Evolutionary conservation across 129 eudicot species (phyloP), one percentile per base, ranked within the genome.

Genomic region (Flaveria trinervia): DNA sequence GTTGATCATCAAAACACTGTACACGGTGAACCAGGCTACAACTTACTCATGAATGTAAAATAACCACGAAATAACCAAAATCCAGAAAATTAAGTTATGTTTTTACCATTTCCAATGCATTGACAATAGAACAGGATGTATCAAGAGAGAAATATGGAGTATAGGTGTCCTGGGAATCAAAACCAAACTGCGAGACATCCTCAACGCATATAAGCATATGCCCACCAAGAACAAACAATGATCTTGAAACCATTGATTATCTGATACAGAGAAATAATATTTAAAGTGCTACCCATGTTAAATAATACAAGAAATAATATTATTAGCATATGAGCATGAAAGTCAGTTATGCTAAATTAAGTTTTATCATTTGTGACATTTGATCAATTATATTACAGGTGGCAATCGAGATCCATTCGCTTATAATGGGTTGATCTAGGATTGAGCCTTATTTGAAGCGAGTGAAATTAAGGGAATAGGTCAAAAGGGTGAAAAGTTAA

Each of bases 181-280:
- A 80, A 44, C 83, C 84, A 28, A 91, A 89, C 71, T 85, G 90
- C 77, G 61, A 17, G 11, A 91, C 41, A 61, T 89, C 91, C 74
- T 88, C 95, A 13, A 80, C 73, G 89, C 90, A 86, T 17, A 92
- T 77, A 78, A 86, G 78, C 78, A 89, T 71, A 84, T 89, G 89
- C 67, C 82, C 83, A 68, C 77, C 83, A 78, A 83, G 79, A 79
- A 91, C 88, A 82, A 88, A 91, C 17, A 91, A 72, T 1, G 92
- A 91, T 81, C 92, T 86, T 57, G 88, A 69, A 83, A 77, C 94
- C 94, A 91, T 44, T 30, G 64, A 72, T 82, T 81, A 50, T 78
- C 94, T 88, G 80, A 59, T 66, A 60, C 65, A 67, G 5, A 60
- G 28, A 80, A 25, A 78, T 9, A 67, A 65, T 14, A 39, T 52